Conservation (phyloP, 2,329 filamentous ascomycete genomes). For the Paecilomyces sp. region DNA sequence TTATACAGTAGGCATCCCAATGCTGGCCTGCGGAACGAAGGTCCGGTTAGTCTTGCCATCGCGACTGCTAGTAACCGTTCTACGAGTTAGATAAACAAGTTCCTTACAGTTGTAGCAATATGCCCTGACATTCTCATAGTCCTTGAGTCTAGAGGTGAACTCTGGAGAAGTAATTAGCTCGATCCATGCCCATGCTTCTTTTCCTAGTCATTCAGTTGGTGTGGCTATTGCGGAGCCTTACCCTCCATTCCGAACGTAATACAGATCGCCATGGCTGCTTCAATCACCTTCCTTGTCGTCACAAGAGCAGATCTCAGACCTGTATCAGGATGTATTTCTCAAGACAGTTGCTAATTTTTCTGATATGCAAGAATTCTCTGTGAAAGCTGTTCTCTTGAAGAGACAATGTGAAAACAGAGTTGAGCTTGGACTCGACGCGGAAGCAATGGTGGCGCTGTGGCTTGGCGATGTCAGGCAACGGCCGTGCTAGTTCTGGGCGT, state of each 20-base stretch:
- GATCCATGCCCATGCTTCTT: not conserved
- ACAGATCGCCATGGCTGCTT: slow-evolving; percentile 31
- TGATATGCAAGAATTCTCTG: not conserved
- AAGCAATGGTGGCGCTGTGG: slow-evolving; percentile 24
- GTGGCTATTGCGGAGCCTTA: slow-evolving; percentile 14
- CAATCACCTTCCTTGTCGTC: not conserved
- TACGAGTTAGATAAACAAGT: not conserved
- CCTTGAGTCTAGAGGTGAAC: slow-evolving; percentile 36
- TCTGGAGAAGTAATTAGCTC: slow-evolving; percentile 22
- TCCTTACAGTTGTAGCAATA: slow-evolving; percentile 40
- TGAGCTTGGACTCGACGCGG: not conserved
- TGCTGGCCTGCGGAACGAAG: slow-evolving; percentile 26
- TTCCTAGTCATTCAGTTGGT: not conserved
- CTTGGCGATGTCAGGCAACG: slow-evolving; percentile 15
- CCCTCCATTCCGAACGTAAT: slow-evolving; percentile 37
- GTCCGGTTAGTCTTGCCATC: not conserved
- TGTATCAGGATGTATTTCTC: not conserved
- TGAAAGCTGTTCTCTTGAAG: not conserved
- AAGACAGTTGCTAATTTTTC: not conserved
- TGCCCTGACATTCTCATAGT: slow-evolving; percentile 39
- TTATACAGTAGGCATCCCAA: slow-evolving; percentile 38
- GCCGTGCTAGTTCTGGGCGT: not conserved
- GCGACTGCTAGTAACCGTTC: not conserved
- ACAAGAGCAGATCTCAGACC: not conserved
- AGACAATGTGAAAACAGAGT: not conserved